Evolutionary conservation across 2,329 filamentous ascomycete genomes (phyloP), one percentile per base, ranked within the genome.

Genomic region (Colletotrichum phormii): DNA sequence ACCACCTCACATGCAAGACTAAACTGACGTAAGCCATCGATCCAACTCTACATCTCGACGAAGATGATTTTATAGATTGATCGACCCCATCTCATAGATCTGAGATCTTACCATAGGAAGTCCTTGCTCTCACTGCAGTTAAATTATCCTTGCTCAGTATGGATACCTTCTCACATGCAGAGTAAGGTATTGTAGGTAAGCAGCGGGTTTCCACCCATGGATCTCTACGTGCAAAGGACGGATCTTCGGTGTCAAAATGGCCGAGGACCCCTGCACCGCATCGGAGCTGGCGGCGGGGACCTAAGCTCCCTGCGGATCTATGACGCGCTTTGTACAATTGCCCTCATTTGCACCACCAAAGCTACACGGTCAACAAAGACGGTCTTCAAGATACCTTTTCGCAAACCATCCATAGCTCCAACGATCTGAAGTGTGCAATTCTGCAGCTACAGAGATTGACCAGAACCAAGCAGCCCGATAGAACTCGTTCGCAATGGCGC

Each of bases 401-500:
- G 42, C 31, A n/a, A 26, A 12, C 3, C 49, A 61, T 15, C 7
- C 11, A 42, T 4, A 37, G 11, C 12, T 63, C 5, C 6, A 24
- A 22, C 6, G 18, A 26, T 18, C 24, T 31, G 15, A 7, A 4
- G 11, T 26, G 49, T 18, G 33, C 13, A 24, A 29, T 3, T n/a
- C 6, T 1, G 18, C 18, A 18, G 42, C 6, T n/a, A n/a, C 42
- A 49, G 5, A 7, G 7, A 35, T 35, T 35, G 33, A 35, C 7
- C 9, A n/a, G 7, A 35, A 37, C 26, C 22, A 24, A 26, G 22
- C 26, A 26, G 26, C 26, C 26, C 26, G 26, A 26, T 26, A 26
- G 26, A 26, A 26, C 26, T 26, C 26, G 37, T 42, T 55, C 53
- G 74, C 66, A 71, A 93, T 96, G 92, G 89, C 92, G 74, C 84